Evolutionary conservation across 2,329 filamentous ascomycete species (phyloP).

Genomic region (Aspergillus piperis): DNA sequence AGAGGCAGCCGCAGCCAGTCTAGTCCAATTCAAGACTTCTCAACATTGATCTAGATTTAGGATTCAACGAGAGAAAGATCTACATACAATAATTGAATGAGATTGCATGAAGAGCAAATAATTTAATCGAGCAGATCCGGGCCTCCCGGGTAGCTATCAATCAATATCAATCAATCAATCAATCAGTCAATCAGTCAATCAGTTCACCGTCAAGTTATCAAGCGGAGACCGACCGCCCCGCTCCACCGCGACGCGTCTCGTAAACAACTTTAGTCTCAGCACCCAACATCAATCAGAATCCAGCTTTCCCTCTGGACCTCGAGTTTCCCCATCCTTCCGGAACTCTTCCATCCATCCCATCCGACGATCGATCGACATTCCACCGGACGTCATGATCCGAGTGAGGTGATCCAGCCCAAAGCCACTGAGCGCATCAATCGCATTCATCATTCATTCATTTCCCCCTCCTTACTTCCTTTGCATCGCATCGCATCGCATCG

Average conservation of each 20-base stretch:
- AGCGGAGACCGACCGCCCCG: conserved; percentile 3
- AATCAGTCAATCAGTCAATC: no score
- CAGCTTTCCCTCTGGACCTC: background rate
- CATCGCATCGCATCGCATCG: background rate
- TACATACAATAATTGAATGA: no score
- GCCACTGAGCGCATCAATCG: background rate
- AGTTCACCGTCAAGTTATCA: background rate
- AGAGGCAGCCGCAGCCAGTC: no score
- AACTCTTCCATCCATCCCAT: background rate
- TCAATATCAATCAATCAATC: no score
- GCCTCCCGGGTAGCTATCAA: no score
- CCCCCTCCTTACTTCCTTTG: background rate
- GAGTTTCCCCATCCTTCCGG: background rate
- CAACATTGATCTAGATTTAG: no score
- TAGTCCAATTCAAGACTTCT: no score
- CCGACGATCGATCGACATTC: conserved; percentile 16
- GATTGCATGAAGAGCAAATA: no score
- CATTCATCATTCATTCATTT: background rate
- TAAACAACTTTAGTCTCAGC: background rate
- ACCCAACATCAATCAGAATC: background rate
- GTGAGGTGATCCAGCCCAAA: conserved; percentile 16
- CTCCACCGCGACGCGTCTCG: conserved; percentile 4
- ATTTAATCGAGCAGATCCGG: background rate
- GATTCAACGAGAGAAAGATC: no score
- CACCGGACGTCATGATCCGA: conserved; percentile 18